Base-by-base conservation (phyloP, 73 alveolate genomes). In the Effrenium voratum region DNA sequence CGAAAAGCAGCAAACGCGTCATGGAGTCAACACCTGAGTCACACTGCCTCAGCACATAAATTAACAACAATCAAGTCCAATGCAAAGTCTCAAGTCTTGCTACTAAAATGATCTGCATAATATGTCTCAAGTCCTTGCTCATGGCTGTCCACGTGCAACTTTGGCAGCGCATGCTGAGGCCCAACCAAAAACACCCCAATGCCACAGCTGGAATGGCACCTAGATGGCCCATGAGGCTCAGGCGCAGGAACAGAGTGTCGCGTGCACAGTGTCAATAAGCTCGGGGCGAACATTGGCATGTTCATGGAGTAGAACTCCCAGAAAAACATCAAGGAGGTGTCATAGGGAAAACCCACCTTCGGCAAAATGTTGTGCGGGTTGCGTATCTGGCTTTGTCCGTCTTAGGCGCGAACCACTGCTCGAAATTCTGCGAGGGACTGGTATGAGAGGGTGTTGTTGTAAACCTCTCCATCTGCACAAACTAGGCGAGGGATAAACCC, bases 241-340 rank as follows among this genome's bases (percentile, higher is more conserved):
- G 57, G 40, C 34, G 22, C 34, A 8, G 43, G 38, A 40, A 16
- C 40, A 76, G 22, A 34, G 3, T 34, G 26, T 30, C 4, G 82
- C n/a, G n/a, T 2, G 5, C 47, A 10, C 32, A n/a, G 43, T 68
- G 8, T 2, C 80, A 19, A 70, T 49, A 75, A 55, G 87, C 16
- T 8, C 30, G 41, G 15, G 10, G 47, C 98, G 46, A 91, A 91
- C 57, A 59, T 91, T 30, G 98, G 98, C 98, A 91, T 91, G 63
- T 52, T 52, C 91, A 91, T 73, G 55, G 98, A 91, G 98, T 73
- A 91, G 91, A 91, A 91, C 98, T 91, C 98, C 98, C 98, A 91
- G 80, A 91, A 91, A n/a, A 91, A 91, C 98, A 91, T 91, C 88
- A 91, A 50, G 8, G 98, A 91, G 26, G 98, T 91, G 80, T 91